Conservation (phyloP, 2,329 filamentous ascomycete genomes). For the Chaetomium globosum region DNA sequence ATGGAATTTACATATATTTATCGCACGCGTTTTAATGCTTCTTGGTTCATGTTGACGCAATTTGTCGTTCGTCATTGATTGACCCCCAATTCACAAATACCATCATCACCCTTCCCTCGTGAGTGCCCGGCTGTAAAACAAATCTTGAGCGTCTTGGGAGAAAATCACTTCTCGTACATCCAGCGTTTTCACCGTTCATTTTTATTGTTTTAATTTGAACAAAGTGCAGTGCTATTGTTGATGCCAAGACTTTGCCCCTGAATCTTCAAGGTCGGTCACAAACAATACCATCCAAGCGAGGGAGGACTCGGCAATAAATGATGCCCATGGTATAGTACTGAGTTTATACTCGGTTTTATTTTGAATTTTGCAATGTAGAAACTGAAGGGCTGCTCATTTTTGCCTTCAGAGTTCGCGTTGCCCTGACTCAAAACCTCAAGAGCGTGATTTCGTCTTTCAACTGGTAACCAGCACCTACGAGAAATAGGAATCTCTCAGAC, state of each 20-base stretch:
- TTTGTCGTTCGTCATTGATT: too few species aligned
- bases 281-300: not conserved
- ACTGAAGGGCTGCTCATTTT: not conserved
- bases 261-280: not conserved
- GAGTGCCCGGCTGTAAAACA: not conserved
- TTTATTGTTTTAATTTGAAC: not conserved
- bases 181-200: not conserved
- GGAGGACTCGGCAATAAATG: constrained; percentile 3
- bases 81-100: not conserved
- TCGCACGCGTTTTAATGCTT: not conserved
- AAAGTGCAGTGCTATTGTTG: not conserved
- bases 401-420: not conserved
- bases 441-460: not conserved
- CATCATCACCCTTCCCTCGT: not conserved
- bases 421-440: not conserved
- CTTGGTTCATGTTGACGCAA: not conserved
- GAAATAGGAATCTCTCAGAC: too few species aligned
- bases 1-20: not conserved
- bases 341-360: not conserved
- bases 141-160: not conserved
- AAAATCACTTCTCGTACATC: not conserved
- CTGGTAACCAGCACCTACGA: too few species aligned
- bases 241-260: constrained; percentile 23
- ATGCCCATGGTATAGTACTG: not conserved
- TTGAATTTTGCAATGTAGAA: not conserved